Percentiles rank a stretch among this genome's conserved stretches.
Evolutionary conservation across 2,329 filamentous ascomycete genomes (phyloP).

Genomic region (Pyrenochaeta sp.): DNA sequence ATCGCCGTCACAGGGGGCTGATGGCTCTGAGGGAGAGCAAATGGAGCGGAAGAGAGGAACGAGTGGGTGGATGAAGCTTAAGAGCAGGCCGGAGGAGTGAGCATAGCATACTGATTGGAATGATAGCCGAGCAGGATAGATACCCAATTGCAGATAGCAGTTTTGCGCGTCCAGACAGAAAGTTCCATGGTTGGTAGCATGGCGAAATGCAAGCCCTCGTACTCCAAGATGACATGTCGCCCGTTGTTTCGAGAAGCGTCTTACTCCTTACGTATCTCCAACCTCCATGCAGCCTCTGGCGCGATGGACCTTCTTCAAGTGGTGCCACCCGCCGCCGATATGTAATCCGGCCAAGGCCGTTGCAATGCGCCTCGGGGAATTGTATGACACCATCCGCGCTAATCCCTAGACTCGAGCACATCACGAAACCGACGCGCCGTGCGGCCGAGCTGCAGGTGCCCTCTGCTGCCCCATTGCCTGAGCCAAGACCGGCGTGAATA

Average conservation of each 20-base stretch:
- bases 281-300: conserved; percentile 3
- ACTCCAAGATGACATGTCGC: too few species aligned
- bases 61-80: conserved; percentile 58
- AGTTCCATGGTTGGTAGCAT: too few species aligned
- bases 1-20: conserved; percentile 15
- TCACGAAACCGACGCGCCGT: conserved; percentile 30
- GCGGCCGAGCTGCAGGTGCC: conserved; percentile 17
- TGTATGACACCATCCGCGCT: conserved; percentile 42
- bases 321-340: conserved; percentile 13
- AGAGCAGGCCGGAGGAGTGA: conserved; percentile 43
- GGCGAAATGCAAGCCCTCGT: too few species aligned
- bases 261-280: conserved; percentile 14
- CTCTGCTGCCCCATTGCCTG: not conserved
- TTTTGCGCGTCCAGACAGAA: not conserved
- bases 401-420: conserved; percentile 17
- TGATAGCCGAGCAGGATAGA: conserved; percentile 1
- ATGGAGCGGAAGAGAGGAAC: conserved; percentile 44
- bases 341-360: conserved; percentile 39
- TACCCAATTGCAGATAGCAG: not conserved
- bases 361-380: conserved; percentile 41
- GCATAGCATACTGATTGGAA: not conserved
- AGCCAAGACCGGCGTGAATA: conserved; percentile 21
- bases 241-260: too few species aligned
- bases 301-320: conserved; percentile 15
- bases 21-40: conserved; percentile 25